A percentile compares a stretch with the other conserved stretches of the same genome.
Conservation (phyloP, 2,329 filamentous ascomycete genomes). For the Trichoderma simmonsii region DNA sequence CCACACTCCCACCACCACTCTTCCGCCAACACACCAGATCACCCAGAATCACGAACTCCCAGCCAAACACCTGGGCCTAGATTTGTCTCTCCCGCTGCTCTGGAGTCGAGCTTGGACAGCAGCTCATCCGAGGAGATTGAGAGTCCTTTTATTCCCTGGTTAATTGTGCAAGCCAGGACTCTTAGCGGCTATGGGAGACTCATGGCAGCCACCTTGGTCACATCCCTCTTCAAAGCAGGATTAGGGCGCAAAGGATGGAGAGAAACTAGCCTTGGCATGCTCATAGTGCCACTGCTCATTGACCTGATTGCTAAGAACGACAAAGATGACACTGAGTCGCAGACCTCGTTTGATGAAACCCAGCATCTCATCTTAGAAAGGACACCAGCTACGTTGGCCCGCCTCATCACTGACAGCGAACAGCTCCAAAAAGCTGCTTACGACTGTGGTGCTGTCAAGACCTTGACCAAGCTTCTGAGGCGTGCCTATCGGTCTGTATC, state of each 20-base stretch:
- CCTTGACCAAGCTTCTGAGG: slow-evolving; percentile 48
- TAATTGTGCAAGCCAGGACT: slow-evolving; percentile 62
- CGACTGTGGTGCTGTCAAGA: slow-evolving; percentile 55
- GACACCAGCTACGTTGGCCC: slow-evolving; percentile 72
- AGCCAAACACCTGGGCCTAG: slow-evolving; percentile 31
- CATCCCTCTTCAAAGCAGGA: slow-evolving; percentile 65
- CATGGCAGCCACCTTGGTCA: slow-evolving; percentile 66
- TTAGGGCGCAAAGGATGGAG: slow-evolving; percentile 59
- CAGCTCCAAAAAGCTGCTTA: slow-evolving; percentile 78
- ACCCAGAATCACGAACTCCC: slow-evolving; percentile 30
- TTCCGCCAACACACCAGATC: slow-evolving; percentile 24
- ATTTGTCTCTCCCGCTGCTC: slow-evolving; percentile 28
- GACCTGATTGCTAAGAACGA: slow-evolving; percentile 51
- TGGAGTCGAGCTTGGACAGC: slow-evolving; percentile 36
- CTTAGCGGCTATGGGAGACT: slow-evolving; percentile 58
- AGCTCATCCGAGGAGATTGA: slow-evolving; percentile 58
- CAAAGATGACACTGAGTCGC: slow-evolving; percentile 45
- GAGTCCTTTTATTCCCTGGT: slow-evolving; percentile 69
- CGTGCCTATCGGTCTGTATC: slow-evolving; percentile 48
- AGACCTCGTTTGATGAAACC: slow-evolving; percentile 36
- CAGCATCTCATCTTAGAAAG: slow-evolving; percentile 57
- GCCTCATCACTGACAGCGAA: slow-evolving; percentile 74
- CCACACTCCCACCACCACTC: slow-evolving; percentile 27
- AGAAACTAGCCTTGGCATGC: slow-evolving; percentile 60
- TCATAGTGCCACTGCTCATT: slow-evolving; percentile 69